Percentiles rank a stretch among this genome's conserved stretches.
Evolutionary conservation across 345 rosid species (phyloP).

Genomic region (Carallia brachiata): DNA sequence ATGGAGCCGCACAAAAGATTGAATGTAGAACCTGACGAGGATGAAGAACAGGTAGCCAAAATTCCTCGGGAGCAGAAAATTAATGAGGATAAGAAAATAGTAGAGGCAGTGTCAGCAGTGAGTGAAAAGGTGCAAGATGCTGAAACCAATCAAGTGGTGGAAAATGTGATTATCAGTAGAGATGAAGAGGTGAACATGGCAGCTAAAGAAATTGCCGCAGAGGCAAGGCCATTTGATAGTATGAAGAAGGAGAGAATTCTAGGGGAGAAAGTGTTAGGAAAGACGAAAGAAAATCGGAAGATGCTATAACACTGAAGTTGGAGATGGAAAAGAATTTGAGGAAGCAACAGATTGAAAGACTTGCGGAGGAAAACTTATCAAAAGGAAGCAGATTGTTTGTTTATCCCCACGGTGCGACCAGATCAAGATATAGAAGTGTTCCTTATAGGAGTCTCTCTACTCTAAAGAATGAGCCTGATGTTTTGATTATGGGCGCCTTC

Average conservation of each 20-base stretch:
- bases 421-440: constrained; percentile 73
- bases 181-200: constrained; percentile 16
- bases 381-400: constrained; percentile 59
- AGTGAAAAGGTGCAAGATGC: constrained; percentile 12
- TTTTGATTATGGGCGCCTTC: constrained; percentile 85
- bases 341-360: constrained; percentile 51
- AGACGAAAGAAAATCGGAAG: constrained; percentile 26
- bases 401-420: constrained; percentile 61
- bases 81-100: constrained; percentile 26
- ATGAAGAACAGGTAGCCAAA: constrained; percentile 35
- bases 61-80: constrained; percentile 20
- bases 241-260: constrained; percentile 11
- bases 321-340: constrained; percentile 21
- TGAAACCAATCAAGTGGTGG: constrained; percentile 15
- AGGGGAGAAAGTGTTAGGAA: constrained; percentile 11
- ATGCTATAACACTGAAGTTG: constrained; percentile 37
- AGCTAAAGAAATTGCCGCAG: constrained; percentile 16
- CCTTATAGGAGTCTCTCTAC: constrained; percentile 58
- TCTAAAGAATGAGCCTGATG: constrained; percentile 54
- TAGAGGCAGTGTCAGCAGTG: constrained; percentile 18
- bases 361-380: constrained; percentile 48
- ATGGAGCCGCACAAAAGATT: constrained; percentile 20
- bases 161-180: constrained; percentile 38
- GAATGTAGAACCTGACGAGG: constrained; percentile 27
- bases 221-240: constrained; percentile 14